Base-by-base conservation (phyloP, 2,329 filamentous ascomycete species). In the Phaeophleospora eucalypticola region DNA sequence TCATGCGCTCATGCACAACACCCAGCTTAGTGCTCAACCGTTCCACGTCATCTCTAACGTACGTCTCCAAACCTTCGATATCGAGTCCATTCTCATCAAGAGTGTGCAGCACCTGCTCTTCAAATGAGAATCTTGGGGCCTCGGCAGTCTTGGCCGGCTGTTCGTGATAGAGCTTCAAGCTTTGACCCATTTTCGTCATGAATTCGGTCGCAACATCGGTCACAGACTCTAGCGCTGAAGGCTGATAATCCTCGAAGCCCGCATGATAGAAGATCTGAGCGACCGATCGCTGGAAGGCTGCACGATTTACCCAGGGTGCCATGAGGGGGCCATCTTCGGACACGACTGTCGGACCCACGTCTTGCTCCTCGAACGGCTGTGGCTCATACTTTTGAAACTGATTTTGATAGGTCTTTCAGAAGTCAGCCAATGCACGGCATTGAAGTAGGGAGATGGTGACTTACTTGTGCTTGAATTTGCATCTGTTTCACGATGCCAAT, bases 401-500 rank as follows among this genome's bases (percentile, higher is more conserved):
- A 63, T 98, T 98, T 62, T 90, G 87, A 65, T 98, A 98, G 65
- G 95, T 87, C 86, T 93, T 58, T 15, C 7, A 29, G 14, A 24
- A 33, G 49, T 58, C 17, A 63, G 59, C 34, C 55, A 21, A 36
- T 35, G 9, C 45, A 19, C 39, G 36, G 41, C 29, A 9, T 32
- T 3, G 18, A 41, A 27, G 15, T 20, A 7, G 8, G 34, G 15
- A 6, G 34, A 10, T 9, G 4, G 16, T 12, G 41, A 62, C 73
- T 64, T 80, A 89, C 87, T 79, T 96, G 93, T 42, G 89, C 88
- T 67, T 98, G 93, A 44, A 97, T 82, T 70, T 98, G 93, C 93
- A 98, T 98, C 71, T 98, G 93, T 73, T 97, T 98, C 65, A 98
- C 93, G 52, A 98, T 89, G 40, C 88, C 85, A 65, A 98, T 95